phyloP scores from a whole-genome alignment of 768 basidiomycete genomes.

The Rhizopogon salebrosus region DNA sequence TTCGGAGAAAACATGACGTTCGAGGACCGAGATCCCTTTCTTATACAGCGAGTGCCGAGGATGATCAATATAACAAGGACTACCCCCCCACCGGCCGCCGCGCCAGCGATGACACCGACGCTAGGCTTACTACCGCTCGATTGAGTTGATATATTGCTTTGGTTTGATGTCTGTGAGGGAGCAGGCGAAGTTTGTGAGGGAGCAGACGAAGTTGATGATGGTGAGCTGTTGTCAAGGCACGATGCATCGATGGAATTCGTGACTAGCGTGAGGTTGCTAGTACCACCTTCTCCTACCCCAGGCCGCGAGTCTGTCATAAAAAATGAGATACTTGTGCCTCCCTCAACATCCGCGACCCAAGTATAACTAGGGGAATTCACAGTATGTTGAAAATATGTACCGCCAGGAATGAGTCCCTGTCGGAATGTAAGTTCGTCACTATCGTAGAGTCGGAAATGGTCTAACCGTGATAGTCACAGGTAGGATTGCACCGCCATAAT shows the following conservation, averaged over 20 bases:
- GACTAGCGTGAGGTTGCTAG: conserved; percentile 46
- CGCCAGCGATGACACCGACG: conserved; percentile 44
- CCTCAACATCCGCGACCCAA: conserved; percentile 53
- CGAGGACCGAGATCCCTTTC: conserved; percentile 15
- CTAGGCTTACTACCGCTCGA: conserved; percentile 29
- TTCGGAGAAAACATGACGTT: conserved; percentile 23
- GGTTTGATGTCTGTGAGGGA: conserved; percentile 19
- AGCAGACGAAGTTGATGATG: conserved; percentile 37
- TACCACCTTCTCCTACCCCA: conserved; percentile 55
- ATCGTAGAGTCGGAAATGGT: neutral
- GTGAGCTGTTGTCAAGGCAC: conserved; percentile 52
- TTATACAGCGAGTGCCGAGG: conserved; percentile 42
- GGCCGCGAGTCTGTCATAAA: conserved; percentile 46
- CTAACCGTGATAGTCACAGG: conserved; percentile 53
- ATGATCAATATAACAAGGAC: conserved; percentile 47
- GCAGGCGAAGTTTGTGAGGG: conserved; percentile 35
- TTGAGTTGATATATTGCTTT: conserved; percentile 15
- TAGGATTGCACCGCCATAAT: conserved; percentile 38
- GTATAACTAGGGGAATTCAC: conserved; percentile 28
- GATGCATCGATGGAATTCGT: conserved; percentile 39
- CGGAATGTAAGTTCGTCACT: neutral
- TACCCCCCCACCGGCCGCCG: conserved; percentile 44
- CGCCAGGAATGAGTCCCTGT: conserved; percentile 62
- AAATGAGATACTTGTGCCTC: conserved; percentile 55
- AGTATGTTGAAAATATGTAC: conserved; percentile 41